Evolutionary conservation across 1,284 basidiomycete species (phyloP), one percentile per base, ranked within the genome.

Genomic region (Cryptococcus neoformans): DNA sequence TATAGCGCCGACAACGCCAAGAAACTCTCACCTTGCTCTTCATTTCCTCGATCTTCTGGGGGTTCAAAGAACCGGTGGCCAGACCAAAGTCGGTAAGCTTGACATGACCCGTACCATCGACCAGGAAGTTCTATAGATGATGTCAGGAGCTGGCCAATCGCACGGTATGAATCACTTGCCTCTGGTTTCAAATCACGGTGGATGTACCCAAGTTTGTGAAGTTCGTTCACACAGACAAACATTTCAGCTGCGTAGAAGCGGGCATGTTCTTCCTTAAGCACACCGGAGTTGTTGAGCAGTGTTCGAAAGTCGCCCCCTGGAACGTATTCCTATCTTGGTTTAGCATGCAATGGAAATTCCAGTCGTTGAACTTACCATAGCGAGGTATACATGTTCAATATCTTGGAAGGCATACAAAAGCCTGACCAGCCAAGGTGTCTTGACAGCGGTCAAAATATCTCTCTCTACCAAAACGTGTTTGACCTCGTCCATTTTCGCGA

Each of bases 1-100:
- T 34, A 8, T 2, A 16, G 55, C 47, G 16, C 44, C n/a, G 55
- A n/a, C 11, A 21, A 53, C 7, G 36, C 6, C 39, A 39, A 40
- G 11, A 16, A 4, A 28, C 40, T 4, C 9, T 54, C 60, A 90
- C 90, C 83, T 92, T 95, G 70, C 91, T 83, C 80, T 90, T 94
- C 62, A 99, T 82, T 6, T 91, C 92, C 71, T 99, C 94, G 65
- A 99, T 98, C 59, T 92, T 87, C 64, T 86, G 89, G 0, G 96
- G 96, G 76, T 95, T 98, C 55, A 99, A 81, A 0, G 94, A 91
- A 39, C 96, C 96, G 1, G 96, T 96, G 1, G 96, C 96, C 11
- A 99, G 83, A 49, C 96, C 96, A 75, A 99, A 99, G 78, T 99
- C 96, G 6, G 96, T 99, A 48, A 99, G 81, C 79, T 99, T 99